phyloP scores from a whole-genome alignment of 257 asterid species.

The Forsythia viridissima region DNA sequence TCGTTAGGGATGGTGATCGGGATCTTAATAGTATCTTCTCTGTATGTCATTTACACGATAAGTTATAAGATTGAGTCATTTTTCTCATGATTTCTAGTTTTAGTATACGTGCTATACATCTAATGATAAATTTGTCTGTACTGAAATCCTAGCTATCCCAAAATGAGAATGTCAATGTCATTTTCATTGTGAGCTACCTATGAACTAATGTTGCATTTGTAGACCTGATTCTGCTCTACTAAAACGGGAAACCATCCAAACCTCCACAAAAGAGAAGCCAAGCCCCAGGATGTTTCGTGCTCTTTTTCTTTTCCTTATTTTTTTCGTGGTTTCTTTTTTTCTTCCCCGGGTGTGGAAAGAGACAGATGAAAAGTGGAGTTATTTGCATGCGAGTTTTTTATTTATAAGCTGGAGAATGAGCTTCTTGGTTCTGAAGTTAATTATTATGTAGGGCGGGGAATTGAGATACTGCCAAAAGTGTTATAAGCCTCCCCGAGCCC shows the following conservation, averaged over 20 bases:
- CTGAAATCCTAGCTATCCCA: background rate
- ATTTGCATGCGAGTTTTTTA: too few species aligned
- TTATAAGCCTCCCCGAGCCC: conserved; percentile 95
- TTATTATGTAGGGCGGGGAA: conserved; percentile 80
- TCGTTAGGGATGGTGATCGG: conserved; percentile 9
- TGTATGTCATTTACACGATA: background rate
- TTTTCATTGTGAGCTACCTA: background rate
- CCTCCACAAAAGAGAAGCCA: background rate
- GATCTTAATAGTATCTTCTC: conserved; percentile 1
- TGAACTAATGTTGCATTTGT: background rate
- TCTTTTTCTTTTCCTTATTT: background rate
- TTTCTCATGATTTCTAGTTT: background rate
- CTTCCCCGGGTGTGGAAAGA: too few species aligned
- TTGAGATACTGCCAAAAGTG: conserved; percentile 94
- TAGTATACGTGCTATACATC: background rate
- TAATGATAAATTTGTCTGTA: conserved; percentile 1
- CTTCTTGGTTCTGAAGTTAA: conserved; percentile 14
- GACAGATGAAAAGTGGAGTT: too few species aligned
- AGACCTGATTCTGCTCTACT: background rate
- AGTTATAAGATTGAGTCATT: background rate
- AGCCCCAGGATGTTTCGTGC: background rate
- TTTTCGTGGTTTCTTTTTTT: too few species aligned
- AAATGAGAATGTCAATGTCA: background rate
- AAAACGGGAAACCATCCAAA: background rate
- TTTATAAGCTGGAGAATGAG: conserved; percentile 5